Evolutionary conservation across 768 basidiomycete genomes (phyloP).

Genomic region (Trametes gibbosa): DNA sequence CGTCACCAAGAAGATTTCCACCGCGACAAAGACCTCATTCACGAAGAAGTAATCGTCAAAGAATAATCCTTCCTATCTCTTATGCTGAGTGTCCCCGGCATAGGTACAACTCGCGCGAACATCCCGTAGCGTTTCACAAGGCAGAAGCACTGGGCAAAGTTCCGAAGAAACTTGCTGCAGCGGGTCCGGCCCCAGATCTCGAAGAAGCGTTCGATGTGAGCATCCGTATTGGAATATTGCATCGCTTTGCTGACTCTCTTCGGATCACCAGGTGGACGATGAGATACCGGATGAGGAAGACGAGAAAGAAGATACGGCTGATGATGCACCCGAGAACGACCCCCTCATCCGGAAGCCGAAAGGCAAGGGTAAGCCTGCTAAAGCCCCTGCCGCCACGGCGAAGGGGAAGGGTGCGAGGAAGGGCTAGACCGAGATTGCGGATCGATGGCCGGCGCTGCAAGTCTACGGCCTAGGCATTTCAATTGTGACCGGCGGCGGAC

Average conservation of each 20-base stretch:
- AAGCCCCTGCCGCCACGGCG: neutral
- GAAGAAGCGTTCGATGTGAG: slow-evolving; percentile 88
- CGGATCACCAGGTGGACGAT: slow-evolving; percentile 31
- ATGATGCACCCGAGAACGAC: slow-evolving; percentile 52
- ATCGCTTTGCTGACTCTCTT: no score
- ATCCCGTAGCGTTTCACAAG: slow-evolving; percentile 95
- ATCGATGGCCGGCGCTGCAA: neutral
- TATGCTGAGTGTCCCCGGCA: neutral
- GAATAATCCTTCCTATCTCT: neutral
- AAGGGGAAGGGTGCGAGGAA: slow-evolving; percentile 15
- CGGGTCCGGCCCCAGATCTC: slow-evolving; percentile 78
- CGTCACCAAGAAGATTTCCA: slow-evolving; percentile 80
- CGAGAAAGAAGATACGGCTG: slow-evolving; percentile 33
- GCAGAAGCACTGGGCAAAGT: slow-evolving; percentile 74
- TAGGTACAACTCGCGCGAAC: slow-evolving; percentile 87
- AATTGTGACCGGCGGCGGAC: neutral
- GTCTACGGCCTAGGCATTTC: neutral
- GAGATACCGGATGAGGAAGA: slow-evolving; percentile 43
- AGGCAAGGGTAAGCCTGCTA: slow-evolving; percentile 20
- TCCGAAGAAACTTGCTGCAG: slow-evolving; percentile 73
- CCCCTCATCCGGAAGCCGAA: slow-evolving; percentile 58
- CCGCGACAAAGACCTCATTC: slow-evolving; percentile 78
- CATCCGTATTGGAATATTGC: neutral
- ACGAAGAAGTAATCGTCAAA: slow-evolving; percentile 72
- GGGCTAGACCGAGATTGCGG: neutral